Conservation (phyloP, 78 protist species). For the Creolimax fragrantissima region DNA sequence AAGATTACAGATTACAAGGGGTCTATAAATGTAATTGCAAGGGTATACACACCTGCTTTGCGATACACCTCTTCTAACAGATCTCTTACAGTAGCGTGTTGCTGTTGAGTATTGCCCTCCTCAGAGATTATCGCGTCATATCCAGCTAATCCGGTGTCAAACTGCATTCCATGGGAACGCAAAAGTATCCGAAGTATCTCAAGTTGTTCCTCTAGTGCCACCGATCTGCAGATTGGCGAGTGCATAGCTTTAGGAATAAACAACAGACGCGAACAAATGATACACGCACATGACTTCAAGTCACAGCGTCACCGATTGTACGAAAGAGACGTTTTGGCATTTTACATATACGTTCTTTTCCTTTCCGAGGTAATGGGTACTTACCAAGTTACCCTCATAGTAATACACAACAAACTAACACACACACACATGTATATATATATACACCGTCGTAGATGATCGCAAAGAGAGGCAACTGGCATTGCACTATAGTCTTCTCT, state of each 20-base stretch:
- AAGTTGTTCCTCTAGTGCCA: background rate
- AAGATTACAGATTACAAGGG: background rate
- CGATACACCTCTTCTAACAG: conserved; percentile 10
- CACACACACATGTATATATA: background rate
- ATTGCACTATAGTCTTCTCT: background rate
- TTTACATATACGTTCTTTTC: no score
- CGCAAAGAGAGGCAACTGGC: background rate
- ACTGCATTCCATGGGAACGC: background rate
- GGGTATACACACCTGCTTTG: background rate
- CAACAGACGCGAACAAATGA: no score
- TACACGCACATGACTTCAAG: no score
- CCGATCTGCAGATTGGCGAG: background rate
- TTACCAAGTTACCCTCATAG: no score
- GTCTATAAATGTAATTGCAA: background rate
- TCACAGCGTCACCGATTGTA: no score
- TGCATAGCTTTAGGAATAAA: no score
- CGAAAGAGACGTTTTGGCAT: no score
- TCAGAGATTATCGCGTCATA: background rate
- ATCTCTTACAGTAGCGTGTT: background rate
- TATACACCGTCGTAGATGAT: background rate
- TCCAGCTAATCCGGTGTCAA: background rate
- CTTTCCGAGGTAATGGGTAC: no score
- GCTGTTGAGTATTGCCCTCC: background rate
- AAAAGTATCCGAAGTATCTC: background rate
- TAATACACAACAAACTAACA: background rate